Base-by-base conservation (phyloP, 495 filamentous ascomycete genomes). In the Podospora bellae-mahoneyi region DNA sequence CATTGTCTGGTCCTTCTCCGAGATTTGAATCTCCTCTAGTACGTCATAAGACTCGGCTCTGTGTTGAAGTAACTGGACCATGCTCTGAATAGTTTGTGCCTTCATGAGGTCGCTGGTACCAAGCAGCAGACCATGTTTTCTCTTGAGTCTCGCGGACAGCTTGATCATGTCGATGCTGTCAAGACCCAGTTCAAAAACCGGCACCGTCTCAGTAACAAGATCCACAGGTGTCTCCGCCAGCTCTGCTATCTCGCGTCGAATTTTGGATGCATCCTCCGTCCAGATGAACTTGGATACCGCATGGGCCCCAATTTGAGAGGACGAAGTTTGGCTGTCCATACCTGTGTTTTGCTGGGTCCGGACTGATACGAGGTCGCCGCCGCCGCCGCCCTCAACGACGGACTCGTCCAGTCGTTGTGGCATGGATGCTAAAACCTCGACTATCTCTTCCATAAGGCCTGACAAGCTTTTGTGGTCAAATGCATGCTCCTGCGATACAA, bases 151-250 rank as follows among this genome's bases (percentile, higher is more conserved):
- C 1, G 90, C 85, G 1, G 91, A 85, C 4, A 93, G 80, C 74
- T 89, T 91, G 71, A 88, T 89, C 19, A 84, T 76, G 69, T 91
- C 89, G 69, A 91, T 89, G 70, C 89, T 90, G 75, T 91, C 89
- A 9, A 91, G 79, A 0, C 89, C 89, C 13, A 91, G 79, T 60
- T 88, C 84, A 53, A 91, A 80, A 5, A 91, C 77, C 1, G 87
- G 89, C 1, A 85, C 86, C 3, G 80, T 73, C 55, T 83, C 81
- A 23, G 74, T 75, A 26, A 96, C 77, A 5, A 79, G 70, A 2
- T 82, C 75, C 19, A 76, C 70, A 2, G 83, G 73, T 9, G 87
- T 73, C 0, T 83, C 84, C 7, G 89, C 84, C 30, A 94, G 80
- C 1, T 70, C 73, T 26, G 89, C 85, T 57, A 95, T 85, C 68